Base-by-base conservation (phyloP, 768 basidiomycete genomes). In the Lactarius psammicola region DNA sequence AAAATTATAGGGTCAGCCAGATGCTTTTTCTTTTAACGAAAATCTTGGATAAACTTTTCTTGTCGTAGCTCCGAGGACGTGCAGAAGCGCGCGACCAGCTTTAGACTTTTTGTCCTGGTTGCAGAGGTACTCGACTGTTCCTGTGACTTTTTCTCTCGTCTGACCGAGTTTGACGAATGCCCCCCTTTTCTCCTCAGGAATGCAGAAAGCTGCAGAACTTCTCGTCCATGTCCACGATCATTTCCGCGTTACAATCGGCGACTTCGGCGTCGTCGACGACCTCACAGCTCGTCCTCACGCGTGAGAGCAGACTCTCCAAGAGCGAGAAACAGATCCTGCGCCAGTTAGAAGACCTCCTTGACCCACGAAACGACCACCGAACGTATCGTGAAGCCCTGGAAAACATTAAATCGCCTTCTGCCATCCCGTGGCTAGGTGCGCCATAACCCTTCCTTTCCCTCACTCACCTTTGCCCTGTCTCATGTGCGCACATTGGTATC, bases 181-280 rank as follows among this genome's bases (percentile, higher is more conserved):
- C 46, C 6, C 4, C n/a, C 26, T 46, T 46, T 42, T 26, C 2
- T 20, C 36, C 26, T 11, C 65, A 82, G 80, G 81, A 81, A 72
- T 84, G 81, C 66, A 74, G 76, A 23, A 77, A 76, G 59, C 62
- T 79, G 40, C 77, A 77, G 17, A 83, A 84, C 64, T 83, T 79
- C 68, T 75, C 77, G 11, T 81, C 81, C 15, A 70, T 80, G 59
- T 75, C 78, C 7, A 79, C 80, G 4, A 81, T 84, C 40, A 74
- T 77, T 5, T 75, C 74, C 13, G 81, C 80, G 10, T 71, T 83
- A 28, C 74, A 78, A 64, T 82, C 81, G 8, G 65, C 76, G 4
- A 72, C 77, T 1, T 77, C 80, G 23, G 74, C 77, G 36, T 73
- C 74, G n/a, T 71, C 82, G 34, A 71, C 75, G 54, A n/a, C n/a